A percentile compares a stretch with the other conserved stretches of the same genome.
Conservation (phyloP, 192 early-diverging fungal species). For the Entrophospora sp. region DNA sequence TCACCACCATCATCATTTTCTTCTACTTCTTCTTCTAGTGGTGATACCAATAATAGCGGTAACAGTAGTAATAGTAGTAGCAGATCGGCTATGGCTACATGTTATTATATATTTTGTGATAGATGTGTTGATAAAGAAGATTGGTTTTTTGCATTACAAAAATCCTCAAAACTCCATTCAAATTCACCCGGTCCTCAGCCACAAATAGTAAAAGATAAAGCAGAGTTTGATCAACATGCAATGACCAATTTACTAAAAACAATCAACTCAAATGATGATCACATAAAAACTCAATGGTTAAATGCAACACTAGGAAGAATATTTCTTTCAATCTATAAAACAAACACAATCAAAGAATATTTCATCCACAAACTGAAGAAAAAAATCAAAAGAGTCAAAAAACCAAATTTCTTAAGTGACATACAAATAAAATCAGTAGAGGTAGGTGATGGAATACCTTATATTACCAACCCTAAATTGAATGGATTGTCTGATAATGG, state of each 20-base stretch:
- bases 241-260: slow-evolving; percentile 30
- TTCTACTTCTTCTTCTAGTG: too few species aligned
- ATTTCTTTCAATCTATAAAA: slow-evolving; percentile 69
- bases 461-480: slow-evolving; percentile 69
- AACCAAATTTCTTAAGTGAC: slow-evolving; percentile 68
- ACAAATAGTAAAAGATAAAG: slow-evolving; percentile 32
- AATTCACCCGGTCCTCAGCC: slow-evolving; percentile 2
- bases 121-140: slow-evolving; percentile 76
- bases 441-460: slow-evolving; percentile 71
- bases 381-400: slow-evolving; percentile 59
- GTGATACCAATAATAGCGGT: too few species aligned
- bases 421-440: slow-evolving; percentile 73
- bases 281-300: slow-evolving; percentile 56
- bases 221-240: slow-evolving; percentile 27
- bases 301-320: slow-evolving; percentile 75
- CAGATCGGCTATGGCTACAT: too few species aligned
- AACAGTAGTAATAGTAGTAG: too few species aligned
- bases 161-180: slow-evolving; percentile 41
- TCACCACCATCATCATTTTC: too few species aligned
- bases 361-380: slow-evolving; percentile 59
- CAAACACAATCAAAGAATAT: slow-evolving; percentile 48
- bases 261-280: slow-evolving; percentile 43
- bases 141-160: slow-evolving; percentile 73
- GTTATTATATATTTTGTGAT: slow-evolving; percentile 54
- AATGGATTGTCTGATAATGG: slow-evolving; percentile 57